phyloP scores from a whole-genome alignment of 768 basidiomycete species.

The Suillus cothurnatus region DNA sequence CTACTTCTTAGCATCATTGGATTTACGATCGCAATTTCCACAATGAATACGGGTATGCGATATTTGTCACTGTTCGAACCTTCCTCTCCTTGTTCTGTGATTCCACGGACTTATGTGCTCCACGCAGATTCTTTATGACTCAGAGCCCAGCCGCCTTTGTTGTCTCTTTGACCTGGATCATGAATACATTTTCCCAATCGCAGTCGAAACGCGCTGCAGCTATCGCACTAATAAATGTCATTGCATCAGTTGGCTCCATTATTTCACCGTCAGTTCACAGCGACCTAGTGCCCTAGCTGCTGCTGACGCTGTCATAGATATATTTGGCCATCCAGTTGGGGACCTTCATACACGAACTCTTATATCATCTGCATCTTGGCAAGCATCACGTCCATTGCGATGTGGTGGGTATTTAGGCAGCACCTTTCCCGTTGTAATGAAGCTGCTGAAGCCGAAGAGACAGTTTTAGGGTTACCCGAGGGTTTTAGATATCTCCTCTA shows the following conservation, averaged over 20 bases:
- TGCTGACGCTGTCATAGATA: conserved; percentile 40
- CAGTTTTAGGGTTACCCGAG: conserved; percentile 32
- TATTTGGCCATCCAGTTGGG: conserved; percentile 68
- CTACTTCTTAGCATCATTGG: conserved; percentile 62
- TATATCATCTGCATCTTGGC: conserved; percentile 72
- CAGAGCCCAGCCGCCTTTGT: conserved; percentile 71
- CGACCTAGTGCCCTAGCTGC: background rate
- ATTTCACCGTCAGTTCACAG: conserved; percentile 64
- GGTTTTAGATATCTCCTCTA: conserved; percentile 51
- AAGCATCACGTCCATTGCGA: conserved; percentile 48
- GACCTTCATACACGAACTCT: conserved; percentile 65
- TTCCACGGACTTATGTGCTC: background rate
- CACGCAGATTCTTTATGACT: conserved; percentile 69
- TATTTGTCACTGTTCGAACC: conserved; percentile 61
- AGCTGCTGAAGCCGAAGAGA: conserved; percentile 39
- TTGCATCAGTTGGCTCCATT: conserved; percentile 80
- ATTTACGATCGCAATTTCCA: conserved; percentile 63
- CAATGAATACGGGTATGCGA: conserved; percentile 60
- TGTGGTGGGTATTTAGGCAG: conserved; percentile 48
- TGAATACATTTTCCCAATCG: conserved; percentile 66
- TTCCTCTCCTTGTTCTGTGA: background rate
- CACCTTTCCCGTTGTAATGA: conserved; percentile 45
- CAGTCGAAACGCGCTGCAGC: conserved; percentile 83
- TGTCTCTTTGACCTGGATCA: conserved; percentile 55
- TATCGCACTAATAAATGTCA: conserved; percentile 76